phyloP scores from a whole-genome alignment of 2,329 filamentous ascomycete species.

The Orbilia ellipsospora region DNA sequence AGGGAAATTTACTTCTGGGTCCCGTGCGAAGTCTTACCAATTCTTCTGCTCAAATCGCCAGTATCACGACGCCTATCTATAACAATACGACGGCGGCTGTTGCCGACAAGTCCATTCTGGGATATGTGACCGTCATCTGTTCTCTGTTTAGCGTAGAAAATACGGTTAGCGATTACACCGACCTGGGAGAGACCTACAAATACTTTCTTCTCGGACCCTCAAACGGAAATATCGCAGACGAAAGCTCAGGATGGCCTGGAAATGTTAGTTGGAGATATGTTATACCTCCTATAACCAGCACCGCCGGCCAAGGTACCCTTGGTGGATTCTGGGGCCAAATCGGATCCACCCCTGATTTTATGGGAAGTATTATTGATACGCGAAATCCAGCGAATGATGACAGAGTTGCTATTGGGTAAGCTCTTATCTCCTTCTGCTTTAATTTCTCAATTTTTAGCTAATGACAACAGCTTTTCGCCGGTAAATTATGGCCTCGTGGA shows the following conservation, averaged over 20 bases:
- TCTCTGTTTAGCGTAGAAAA: conserved; percentile 44
- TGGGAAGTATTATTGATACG: conserved; percentile 34
- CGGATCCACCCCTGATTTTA: conserved; percentile 11
- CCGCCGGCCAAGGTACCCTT: conserved; percentile 28
- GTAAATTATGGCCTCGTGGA: conserved; percentile 69
- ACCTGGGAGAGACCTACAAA: conserved; percentile 38
- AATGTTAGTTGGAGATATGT: conserved; percentile 53
- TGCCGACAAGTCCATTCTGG: conserved; percentile 39
- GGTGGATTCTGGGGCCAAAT: conserved; percentile 41
- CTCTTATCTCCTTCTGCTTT: conserved; percentile 1
- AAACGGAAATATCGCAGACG: conserved; percentile 23
- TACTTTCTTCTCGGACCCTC: conserved; percentile 43
- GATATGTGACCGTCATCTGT: conserved; percentile 46
- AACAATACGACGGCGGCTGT: conserved; percentile 53
- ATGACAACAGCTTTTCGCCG: conserved; percentile 11
- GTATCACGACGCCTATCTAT: conserved; percentile 45
- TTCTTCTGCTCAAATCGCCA: conserved; percentile 32
- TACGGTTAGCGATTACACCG: conserved; percentile 33
- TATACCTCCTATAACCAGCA: conserved; percentile 35
- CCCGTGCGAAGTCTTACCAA: conserved; percentile 44
- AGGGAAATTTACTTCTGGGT: conserved; percentile 27
- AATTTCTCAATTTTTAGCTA: background rate
- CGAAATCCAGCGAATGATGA: conserved; percentile 35
- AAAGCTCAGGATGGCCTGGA: conserved; percentile 44
- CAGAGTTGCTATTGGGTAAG: conserved; percentile 45